These are phyloP conservation scores for Saccharomyces hybrid DNA, from an alignment of 1,139 yeast species.

Conservation along the genomic window DNA sequence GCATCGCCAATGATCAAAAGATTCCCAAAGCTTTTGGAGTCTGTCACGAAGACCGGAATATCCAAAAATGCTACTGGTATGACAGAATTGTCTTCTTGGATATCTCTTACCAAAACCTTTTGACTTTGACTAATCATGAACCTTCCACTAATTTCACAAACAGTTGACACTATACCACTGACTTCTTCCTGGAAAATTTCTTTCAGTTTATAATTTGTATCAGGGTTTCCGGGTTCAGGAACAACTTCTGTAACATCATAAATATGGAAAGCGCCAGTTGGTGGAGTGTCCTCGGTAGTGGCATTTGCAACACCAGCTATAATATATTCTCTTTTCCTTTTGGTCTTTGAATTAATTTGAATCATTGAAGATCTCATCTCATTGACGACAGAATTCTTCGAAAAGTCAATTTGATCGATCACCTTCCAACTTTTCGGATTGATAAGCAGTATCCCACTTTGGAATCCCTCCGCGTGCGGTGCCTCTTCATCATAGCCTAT, in stretches of 20 bases:
- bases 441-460: constrained; percentile 55
- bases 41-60: constrained; percentile 69
- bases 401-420: constrained; percentile 61
- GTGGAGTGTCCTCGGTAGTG: constrained; percentile 74
- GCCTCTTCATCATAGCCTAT: constrained; percentile 50
- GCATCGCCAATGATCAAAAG: constrained; percentile 73
- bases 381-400: constrained; percentile 55
- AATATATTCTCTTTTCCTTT: constrained; percentile 57
- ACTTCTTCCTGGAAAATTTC: constrained; percentile 68
- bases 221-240: constrained; percentile 86
- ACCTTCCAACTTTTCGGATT: constrained; percentile 73
- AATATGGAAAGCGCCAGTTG: constrained; percentile 72
- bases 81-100: constrained; percentile 44
- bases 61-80: constrained; percentile 88
- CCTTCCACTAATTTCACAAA: constrained; percentile 78
- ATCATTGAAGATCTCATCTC: constrained; percentile 31
- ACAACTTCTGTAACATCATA: constrained; percentile 75
- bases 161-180: constrained; percentile 76
- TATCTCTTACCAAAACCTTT: constrained; percentile 70
- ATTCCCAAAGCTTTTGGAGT: constrained; percentile 77
- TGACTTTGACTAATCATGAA: constrained; percentile 85
- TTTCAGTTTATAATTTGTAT: constrained; percentile 71
- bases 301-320: constrained; percentile 73
- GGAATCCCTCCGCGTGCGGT: constrained; percentile 46
- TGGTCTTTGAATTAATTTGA: constrained; percentile 41